Base-by-base conservation (phyloP, 306 rosid species). In the Macrotyloma uniflorum region DNA sequence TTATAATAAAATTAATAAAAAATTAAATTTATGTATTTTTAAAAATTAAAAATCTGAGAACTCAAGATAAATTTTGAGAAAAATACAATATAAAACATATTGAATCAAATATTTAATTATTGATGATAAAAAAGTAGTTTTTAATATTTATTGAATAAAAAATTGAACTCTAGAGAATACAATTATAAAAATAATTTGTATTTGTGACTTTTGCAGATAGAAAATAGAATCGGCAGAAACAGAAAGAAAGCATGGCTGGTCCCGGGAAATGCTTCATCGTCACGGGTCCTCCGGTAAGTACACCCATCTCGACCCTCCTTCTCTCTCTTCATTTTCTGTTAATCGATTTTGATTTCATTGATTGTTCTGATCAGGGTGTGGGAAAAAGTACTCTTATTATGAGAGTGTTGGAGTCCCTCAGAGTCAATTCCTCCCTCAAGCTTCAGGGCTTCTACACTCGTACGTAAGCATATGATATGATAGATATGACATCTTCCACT, bases 371-470 rank as follows among this genome's bases (percentile, higher is more conserved):
- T 76, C 80, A 93, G 98, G 91, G 90, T 50, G 97, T 93, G 67
- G 98, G 97, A 40, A 93, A 93, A 87, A 93, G 86, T 82, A 89
- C 91, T 40, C 79, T 89, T 15, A 86, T 93, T 2, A 88, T 80
- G 83, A 83, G 83, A 85, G 87, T 85, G 6, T 83, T 89, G 50
- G 93, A 93, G 74, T 26, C 83, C 77, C 88, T 91, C 67, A 89
- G 83, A 57, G 11, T 90, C 22, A 68, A 88, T 36, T 89, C 92
- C n/a, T 64, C 79, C 65, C 83, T 91, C 50, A 91, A 91, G 81
- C 82, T 88, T 83, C 94, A 88, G 28, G 98, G 97, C 22, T 93
- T 93, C 90, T 91, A 88, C 84, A 89, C 93, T 36, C 87, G 98
- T 93, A 82, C 87, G 98, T 91, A 84, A 54, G 69, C 57, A 42